Percentiles rank a stretch among this genome's conserved stretches.
Conservation (phyloP, 345 rosid genomes). For the Camelina laxa region DNA sequence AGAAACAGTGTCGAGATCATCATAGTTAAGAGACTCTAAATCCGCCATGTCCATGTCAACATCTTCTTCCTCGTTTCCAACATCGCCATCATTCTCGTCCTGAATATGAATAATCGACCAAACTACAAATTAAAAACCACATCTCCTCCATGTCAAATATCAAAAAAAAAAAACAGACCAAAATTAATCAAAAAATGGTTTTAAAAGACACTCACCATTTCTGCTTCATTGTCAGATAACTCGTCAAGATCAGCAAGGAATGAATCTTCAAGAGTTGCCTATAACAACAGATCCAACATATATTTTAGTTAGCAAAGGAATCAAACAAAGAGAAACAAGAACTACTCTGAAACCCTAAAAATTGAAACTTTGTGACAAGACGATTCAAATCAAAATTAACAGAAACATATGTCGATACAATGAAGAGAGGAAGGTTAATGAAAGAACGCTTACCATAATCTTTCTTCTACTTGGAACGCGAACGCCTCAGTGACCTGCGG, state of each 20-base stretch:
- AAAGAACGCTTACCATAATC: slow-evolving; percentile 28
- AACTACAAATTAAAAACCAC: slow-evolving; percentile 17
- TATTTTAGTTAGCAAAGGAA: neutral
- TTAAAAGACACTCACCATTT: slow-evolving; percentile 53
- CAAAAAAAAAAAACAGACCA: neutral
- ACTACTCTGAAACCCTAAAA: slow-evolving; percentile 11
- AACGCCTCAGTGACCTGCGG: slow-evolving; percentile 7
- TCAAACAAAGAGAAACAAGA: slow-evolving; percentile 9
- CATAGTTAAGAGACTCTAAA: slow-evolving; percentile 77
- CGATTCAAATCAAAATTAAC: neutral
- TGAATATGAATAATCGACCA: slow-evolving; percentile 27
- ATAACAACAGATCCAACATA: slow-evolving; percentile 23
- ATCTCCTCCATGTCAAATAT: neutral
- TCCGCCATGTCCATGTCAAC: slow-evolving; percentile 80
- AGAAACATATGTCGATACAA: neutral
- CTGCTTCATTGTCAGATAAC: slow-evolving; percentile 89
- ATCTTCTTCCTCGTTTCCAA: slow-evolving; percentile 73
- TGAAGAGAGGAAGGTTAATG: neutral
- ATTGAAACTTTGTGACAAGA: neutral
- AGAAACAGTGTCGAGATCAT: slow-evolving; percentile 81
- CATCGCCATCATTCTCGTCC: slow-evolving; percentile 79
- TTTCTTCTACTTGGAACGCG: slow-evolving; percentile 15
- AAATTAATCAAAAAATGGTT: neutral
- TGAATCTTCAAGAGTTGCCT: slow-evolving; percentile 94
- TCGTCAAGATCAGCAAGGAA: slow-evolving; percentile 97